phyloP scores from a whole-genome alignment of 306 rosid genomes.

The Pyrus betulifolia region DNA sequence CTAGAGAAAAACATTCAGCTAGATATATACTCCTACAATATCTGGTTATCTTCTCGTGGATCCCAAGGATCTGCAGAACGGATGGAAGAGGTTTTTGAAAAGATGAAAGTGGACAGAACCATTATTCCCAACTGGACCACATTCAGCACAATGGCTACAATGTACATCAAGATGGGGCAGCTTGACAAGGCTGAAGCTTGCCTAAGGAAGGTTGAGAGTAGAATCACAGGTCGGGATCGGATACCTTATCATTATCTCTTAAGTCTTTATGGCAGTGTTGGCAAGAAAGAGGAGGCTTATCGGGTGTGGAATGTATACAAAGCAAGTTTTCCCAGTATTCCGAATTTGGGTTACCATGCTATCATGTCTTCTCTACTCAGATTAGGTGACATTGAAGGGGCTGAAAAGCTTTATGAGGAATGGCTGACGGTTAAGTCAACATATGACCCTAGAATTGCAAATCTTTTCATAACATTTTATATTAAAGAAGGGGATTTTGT shows the following conservation, averaged over 20 bases:
- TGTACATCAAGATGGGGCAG: conserved; percentile 74
- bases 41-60: conserved; percentile 88
- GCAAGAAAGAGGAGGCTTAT: conserved; percentile 69
- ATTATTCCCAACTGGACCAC: conserved; percentile 84
- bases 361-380: conserved; percentile 64
- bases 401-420: conserved; percentile 65
- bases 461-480: conserved; percentile 59
- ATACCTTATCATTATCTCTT: conserved; percentile 85
- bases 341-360: conserved; percentile 89
- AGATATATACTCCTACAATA: conserved; percentile 84
- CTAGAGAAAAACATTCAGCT: conserved; percentile 44
- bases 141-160: conserved; percentile 84
- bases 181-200: conserved; percentile 73
- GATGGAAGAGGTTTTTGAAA: conserved; percentile 79
- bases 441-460: conserved; percentile 79
- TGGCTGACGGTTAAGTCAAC: conserved; percentile 57
- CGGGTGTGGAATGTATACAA: conserved; percentile 81
- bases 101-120: conserved; percentile 56
- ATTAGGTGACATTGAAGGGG: conserved; percentile 67
- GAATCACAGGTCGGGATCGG: conserved; percentile 76
- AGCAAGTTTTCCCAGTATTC: conserved; percentile 56
- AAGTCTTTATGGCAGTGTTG: conserved; percentile 68
- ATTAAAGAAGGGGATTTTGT: conserved; percentile 40
- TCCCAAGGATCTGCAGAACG: conserved; percentile 58
- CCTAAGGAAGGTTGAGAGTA: conserved; percentile 62